phyloP scores from a whole-genome alignment of 2,329 filamentous ascomycete species.

The Lachnellula hyalina region DNA sequence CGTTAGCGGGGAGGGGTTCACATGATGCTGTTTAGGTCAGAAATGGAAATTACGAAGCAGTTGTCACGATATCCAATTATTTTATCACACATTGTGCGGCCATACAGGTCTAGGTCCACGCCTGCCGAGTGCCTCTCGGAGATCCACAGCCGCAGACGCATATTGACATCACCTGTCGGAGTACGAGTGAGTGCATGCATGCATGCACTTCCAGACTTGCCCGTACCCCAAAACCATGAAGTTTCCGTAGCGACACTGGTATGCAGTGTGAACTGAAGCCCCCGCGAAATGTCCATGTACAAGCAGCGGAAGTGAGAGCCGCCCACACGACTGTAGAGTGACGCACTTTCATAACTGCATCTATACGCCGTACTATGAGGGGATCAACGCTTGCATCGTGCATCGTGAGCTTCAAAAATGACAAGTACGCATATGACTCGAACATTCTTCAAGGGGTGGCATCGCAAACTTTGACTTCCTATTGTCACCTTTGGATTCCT shows the following conservation, averaged over 20 bases:
- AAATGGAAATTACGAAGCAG: constrained; percentile 14
- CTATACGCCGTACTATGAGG: neutral
- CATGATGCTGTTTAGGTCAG: constrained; percentile 14
- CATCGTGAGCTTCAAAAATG: constrained; percentile 4
- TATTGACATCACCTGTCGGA: constrained; percentile 21
- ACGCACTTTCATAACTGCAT: constrained; percentile 6
- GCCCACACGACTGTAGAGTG: constrained; percentile 32
- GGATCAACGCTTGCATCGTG: constrained; percentile 2
- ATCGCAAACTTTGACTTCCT: neutral
- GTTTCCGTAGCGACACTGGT: constrained; percentile 10
- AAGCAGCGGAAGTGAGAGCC: neutral
- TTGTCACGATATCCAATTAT: constrained; percentile 1
- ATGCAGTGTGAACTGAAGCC: constrained; percentile 6
- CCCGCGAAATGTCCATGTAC: constrained; percentile 3
- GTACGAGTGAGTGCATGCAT: neutral
- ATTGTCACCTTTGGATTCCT: neutral
- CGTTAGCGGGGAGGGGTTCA: constrained; percentile 15
- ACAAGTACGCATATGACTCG: neutral
- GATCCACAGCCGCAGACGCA: constrained; percentile 14
- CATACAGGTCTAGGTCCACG: neutral
- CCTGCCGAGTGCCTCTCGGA: neutral
- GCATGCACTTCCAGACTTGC: neutral
- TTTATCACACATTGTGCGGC: neutral
- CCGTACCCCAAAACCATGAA: constrained; percentile 7
- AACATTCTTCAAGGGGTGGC: neutral